Conservation (phyloP, 2,329 filamentous ascomycete genomes). For the Fusarium tuaranense region DNA sequence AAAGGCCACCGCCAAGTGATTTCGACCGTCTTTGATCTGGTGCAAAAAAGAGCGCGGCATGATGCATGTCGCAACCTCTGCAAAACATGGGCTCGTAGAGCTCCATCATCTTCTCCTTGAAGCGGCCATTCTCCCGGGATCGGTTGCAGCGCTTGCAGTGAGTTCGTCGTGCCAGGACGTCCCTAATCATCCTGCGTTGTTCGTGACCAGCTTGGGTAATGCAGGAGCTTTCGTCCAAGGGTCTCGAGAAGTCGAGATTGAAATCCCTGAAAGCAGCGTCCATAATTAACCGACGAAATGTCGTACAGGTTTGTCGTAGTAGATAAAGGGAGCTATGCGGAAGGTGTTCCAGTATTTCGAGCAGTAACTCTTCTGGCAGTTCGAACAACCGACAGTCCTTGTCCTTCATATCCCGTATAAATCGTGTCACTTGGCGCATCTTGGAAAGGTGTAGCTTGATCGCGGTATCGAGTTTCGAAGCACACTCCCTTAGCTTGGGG, state of each 20-base stretch:
- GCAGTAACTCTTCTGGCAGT: constrained; percentile 3
- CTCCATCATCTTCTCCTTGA: constrained; percentile 1
- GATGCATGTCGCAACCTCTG: not conserved
- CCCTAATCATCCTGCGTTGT: not conserved
- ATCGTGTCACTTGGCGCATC: not conserved
- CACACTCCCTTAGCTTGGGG: not conserved
- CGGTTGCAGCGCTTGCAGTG: constrained; percentile 2
- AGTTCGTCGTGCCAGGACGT: not conserved
- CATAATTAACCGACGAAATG: not conserved
- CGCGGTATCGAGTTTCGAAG: not conserved
- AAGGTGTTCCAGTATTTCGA: constrained; percentile 14
- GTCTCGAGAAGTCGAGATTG: constrained; percentile 1
- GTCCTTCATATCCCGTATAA: not conserved
- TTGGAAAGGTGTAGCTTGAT: not conserved
- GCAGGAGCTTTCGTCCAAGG: not conserved
- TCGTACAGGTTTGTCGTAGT: constrained; percentile 8
- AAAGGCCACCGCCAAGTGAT: not conserved
- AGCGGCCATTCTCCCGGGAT: not conserved
- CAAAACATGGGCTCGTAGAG: constrained; percentile 12
- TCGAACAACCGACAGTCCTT: not conserved
- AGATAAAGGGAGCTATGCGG: constrained; percentile 6
- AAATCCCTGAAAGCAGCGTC: not conserved
- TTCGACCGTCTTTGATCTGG: not conserved
- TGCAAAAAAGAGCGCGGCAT: constrained; percentile 14
- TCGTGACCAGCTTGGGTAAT: not conserved